Evolutionary conservation across 1,284 basidiomycete genomes (phyloP).

Genomic region (Ganoderma multipileum): DNA sequence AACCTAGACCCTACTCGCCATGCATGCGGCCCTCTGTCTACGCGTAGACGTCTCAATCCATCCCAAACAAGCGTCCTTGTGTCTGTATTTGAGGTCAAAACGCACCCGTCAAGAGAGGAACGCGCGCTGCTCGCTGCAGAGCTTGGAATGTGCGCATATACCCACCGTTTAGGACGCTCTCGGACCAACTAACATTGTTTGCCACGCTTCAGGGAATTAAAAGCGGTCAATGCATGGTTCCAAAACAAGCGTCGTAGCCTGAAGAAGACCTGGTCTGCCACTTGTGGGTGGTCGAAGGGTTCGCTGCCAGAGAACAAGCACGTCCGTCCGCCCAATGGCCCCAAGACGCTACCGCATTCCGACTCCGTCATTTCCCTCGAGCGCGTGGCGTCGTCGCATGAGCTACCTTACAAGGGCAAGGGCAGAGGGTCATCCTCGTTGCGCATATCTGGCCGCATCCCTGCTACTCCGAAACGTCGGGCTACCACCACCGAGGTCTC

Average conservation of each 20-base stretch:
- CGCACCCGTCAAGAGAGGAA: slow-evolving; percentile 52
- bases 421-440: slow-evolving; percentile 1
- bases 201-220: slow-evolving; percentile 46
- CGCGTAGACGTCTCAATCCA: slow-evolving; percentile 41
- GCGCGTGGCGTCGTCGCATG: slow-evolving; percentile 46
- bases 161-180: neutral
- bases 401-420: slow-evolving; percentile 40
- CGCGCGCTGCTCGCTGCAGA: slow-evolving; percentile 49
- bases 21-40: slow-evolving; percentile 23
- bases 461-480: slow-evolving; percentile 40
- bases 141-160: slow-evolving; percentile 47
- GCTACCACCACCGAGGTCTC: slow-evolving; percentile 13
- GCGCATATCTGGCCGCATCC: slow-evolving; percentile 30
- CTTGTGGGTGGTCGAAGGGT: slow-evolving; percentile 36
- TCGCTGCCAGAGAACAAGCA: slow-evolving; percentile 38
- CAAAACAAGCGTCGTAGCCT: slow-evolving; percentile 56
- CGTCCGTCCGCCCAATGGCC: slow-evolving; percentile 29
- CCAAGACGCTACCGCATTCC: slow-evolving; percentile 26
- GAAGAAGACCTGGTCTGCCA: slow-evolving; percentile 44
- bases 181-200: neutral
- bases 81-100: slow-evolving; percentile 45
- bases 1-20: slow-evolving; percentile 13
- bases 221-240: slow-evolving; percentile 58
- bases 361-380: slow-evolving; percentile 47
- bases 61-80: slow-evolving; percentile 50